These are phyloP conservation scores for Hypomyces perniciosus DNA, from an alignment of 2,329 filamentous ascomycete species.

Conservation along the genomic window DNA sequence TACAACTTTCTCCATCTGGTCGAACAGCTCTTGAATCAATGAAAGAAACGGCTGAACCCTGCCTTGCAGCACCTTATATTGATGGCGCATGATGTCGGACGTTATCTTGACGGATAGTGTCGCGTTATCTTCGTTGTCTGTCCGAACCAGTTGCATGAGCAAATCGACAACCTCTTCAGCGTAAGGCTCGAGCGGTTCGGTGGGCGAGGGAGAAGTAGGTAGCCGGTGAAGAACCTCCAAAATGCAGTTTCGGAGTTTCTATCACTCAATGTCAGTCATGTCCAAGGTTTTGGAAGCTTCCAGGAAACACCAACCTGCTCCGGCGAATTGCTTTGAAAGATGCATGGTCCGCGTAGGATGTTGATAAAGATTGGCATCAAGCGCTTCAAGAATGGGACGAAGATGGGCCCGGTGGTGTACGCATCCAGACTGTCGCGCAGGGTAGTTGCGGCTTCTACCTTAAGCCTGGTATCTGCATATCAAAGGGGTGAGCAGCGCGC, in stretches of 20 bases:
- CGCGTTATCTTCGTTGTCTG: conserved; percentile 97
- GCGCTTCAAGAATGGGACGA: conserved; percentile 75
- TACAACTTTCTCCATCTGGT: conserved; percentile 92
- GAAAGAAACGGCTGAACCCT: conserved; percentile 87
- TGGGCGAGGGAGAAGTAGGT: conserved; percentile 60
- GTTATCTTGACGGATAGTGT: conserved; percentile 98
- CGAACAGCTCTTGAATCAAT: conserved; percentile 91
- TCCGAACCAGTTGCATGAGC: conserved; percentile 79
- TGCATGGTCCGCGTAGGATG: conserved; percentile 77
- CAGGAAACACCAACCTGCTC: conserved; percentile 64
- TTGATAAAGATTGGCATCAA: conserved; percentile 85
- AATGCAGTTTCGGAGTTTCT: conserved; percentile 87
- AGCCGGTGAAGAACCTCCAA: conserved; percentile 92
- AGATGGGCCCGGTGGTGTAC: conserved; percentile 72
- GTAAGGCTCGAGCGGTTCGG: conserved; percentile 81
- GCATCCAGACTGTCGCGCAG: conserved; percentile 89
- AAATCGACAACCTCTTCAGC: conserved; percentile 85
- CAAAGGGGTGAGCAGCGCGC: conserved; percentile 3
- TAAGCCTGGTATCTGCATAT: conserved; percentile 66
- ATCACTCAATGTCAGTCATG: conserved; percentile 5
- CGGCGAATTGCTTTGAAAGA: conserved; percentile 82
- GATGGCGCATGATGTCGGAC: conserved; percentile 92
- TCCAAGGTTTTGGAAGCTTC: neutral
- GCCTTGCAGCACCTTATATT: conserved; percentile 69
- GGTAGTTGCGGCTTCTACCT: conserved; percentile 75